A percentile compares a stretch with the other conserved stretches of the same genome.
Evolutionary conservation across 2,329 filamentous ascomycete genomes (phyloP).

Genomic region (Ceratocystis diversiconidia): DNA sequence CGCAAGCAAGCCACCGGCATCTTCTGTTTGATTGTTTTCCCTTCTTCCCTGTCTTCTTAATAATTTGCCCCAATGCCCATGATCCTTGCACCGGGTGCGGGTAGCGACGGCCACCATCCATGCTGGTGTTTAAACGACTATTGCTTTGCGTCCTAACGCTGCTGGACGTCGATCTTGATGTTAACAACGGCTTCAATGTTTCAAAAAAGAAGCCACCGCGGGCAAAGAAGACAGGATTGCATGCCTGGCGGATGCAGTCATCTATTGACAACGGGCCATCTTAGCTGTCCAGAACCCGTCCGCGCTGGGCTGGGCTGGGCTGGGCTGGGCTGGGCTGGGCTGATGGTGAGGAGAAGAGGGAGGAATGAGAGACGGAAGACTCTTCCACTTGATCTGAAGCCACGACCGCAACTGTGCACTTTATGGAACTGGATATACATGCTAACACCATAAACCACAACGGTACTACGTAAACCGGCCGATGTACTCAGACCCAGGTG

Average conservation of each 20-base stretch:
- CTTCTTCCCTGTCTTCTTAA: background rate
- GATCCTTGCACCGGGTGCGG: conserved; percentile 1
- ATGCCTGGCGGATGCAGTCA: too few species aligned
- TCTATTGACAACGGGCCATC: too few species aligned
- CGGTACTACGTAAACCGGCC: background rate
- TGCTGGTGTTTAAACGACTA: background rate
- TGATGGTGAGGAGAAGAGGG: too few species aligned
- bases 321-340: too few species aligned
- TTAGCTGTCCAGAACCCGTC: too few species aligned
- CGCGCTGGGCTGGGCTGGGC: too few species aligned
- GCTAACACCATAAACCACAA: background rate
- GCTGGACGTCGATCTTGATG: background rate
- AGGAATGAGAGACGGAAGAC: background rate
- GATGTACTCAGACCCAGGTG: background rate
- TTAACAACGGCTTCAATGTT: background rate
- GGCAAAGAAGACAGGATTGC: too few species aligned
- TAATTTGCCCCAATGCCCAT: background rate
- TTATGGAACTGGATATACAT: background rate
- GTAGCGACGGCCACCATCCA: background rate
- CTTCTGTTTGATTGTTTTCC: background rate
- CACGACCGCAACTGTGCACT: background rate
- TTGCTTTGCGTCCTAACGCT: background rate
- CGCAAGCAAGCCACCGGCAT: background rate
- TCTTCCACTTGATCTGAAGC: background rate
- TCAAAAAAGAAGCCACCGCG: background rate